A percentile compares a stretch with the other conserved stretches of the same genome.
Evolutionary conservation across 2,329 filamentous ascomycete species (phyloP).

Genomic region (Trichoderma guizhouense): DNA sequence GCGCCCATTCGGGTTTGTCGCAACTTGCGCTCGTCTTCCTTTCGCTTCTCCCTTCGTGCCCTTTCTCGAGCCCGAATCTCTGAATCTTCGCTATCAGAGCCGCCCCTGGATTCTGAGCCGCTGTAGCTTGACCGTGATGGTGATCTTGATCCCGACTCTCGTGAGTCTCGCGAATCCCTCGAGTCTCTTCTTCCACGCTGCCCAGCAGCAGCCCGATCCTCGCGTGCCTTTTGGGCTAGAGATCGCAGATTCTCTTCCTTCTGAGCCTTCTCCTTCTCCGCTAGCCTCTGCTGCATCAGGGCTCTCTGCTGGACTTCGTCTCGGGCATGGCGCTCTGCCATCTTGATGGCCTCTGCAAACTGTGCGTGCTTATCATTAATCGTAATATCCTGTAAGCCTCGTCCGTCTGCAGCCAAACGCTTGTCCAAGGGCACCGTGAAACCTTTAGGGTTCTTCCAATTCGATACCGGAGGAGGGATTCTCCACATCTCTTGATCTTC

Average conservation of each 20-base stretch:
- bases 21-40: constrained; percentile 83
- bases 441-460: constrained; percentile 99
- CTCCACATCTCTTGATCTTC: constrained; percentile 98
- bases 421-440: constrained; percentile 97
- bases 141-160: constrained; percentile 32
- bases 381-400: constrained; percentile 85
- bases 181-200: constrained; percentile 40
- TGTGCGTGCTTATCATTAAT: constrained; percentile 99
- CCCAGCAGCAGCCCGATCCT: constrained; percentile 63
- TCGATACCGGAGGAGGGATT: constrained; percentile 81
- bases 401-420: constrained; percentile 86
- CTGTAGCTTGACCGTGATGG: constrained; percentile 48
- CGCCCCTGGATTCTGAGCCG: constrained; percentile 45
- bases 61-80: constrained; percentile 73
- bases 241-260: constrained; percentile 90
- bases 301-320: constrained; percentile 93
- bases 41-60: constrained; percentile 70
- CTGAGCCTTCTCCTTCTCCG: constrained; percentile 91
- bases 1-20: constrained; percentile 94
- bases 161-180: constrained; percentile 35
- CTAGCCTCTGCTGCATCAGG: constrained; percentile 91
- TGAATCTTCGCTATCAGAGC: constrained; percentile 59
- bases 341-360: constrained; percentile 90
- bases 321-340: constrained; percentile 88
- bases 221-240: constrained; percentile 86